These are phyloP conservation scores for Baorangia bicolor DNA, from an alignment of 768 basidiomycete species.

Conservation along the genomic window DNA sequence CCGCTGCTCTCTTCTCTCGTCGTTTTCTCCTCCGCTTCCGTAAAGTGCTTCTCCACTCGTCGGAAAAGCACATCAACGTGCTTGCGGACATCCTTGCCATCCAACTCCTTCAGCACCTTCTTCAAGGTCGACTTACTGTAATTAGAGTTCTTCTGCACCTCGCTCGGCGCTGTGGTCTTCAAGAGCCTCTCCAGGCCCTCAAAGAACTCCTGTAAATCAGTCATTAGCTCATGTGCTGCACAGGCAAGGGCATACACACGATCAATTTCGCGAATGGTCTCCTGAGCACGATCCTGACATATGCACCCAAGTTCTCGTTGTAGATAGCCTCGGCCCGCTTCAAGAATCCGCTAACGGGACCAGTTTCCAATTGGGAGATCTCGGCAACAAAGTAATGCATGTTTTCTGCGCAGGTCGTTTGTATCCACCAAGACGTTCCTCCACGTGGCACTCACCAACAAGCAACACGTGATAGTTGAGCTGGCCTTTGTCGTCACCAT, in stretches of 20 bases:
- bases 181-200: slow-evolving; percentile 88
- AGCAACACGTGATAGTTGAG: slow-evolving; percentile 95
- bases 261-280: slow-evolving; percentile 85
- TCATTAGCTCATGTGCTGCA: slow-evolving; percentile 2
- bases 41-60: slow-evolving; percentile 95
- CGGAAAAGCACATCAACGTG: slow-evolving; percentile 83
- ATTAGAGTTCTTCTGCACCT: slow-evolving; percentile 70
- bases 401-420: slow-evolving; percentile 61
- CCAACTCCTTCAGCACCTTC: slow-evolving; percentile 82
- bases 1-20: slow-evolving; percentile 53
- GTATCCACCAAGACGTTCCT: neutral
- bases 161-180: slow-evolving; percentile 72
- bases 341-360: slow-evolving; percentile 60
- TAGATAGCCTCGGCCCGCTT: slow-evolving; percentile 80
- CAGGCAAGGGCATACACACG: slow-evolving; percentile 44
- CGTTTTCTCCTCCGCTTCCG: slow-evolving; percentile 70
- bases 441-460: slow-evolving; percentile 63
- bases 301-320: slow-evolving; percentile 83
- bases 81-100: slow-evolving; percentile 86
- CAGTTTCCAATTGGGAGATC: slow-evolving; percentile 65
- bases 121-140: slow-evolving; percentile 80
- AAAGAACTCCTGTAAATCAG: slow-evolving; percentile 76
- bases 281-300: slow-evolving; percentile 83
- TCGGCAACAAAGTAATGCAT: slow-evolving; percentile 94
- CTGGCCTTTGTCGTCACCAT: slow-evolving; percentile 94